Percentiles rank a stretch among this genome's conserved stretches.
These are phyloP conservation scores for Nakazawaea peltata DNA, from an alignment of 805 yeast species.

Conservation along the genomic window DNA sequence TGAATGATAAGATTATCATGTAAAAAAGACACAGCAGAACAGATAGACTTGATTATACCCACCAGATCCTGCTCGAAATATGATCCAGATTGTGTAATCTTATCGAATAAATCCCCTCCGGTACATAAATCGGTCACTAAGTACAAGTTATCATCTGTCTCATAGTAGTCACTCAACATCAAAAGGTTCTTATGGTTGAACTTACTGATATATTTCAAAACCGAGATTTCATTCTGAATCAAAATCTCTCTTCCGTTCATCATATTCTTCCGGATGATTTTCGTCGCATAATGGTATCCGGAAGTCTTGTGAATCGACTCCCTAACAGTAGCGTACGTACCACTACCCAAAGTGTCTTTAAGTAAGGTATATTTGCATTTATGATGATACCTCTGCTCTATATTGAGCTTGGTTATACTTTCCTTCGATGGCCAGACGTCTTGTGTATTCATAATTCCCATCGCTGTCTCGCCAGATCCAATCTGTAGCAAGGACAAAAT, in stretches of 20 bases:
- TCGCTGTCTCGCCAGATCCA: too few relatives aligned
- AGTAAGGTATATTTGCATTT: constrained; percentile 20
- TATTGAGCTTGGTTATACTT: constrained; percentile 6
- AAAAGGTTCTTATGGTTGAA: constrained; percentile 69
- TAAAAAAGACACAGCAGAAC: constrained; percentile 68
- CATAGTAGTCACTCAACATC: constrained; percentile 46
- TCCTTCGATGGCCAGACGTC: constrained; percentile 10
- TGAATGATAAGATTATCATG: constrained; percentile 92
- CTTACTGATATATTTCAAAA: constrained; percentile 37
- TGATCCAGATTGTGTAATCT: constrained; percentile 58
- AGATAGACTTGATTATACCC: constrained; percentile 43
- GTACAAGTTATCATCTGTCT: constrained; percentile 46
- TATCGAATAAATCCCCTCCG: constrained; percentile 68
- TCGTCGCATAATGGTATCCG: constrained; percentile 63
- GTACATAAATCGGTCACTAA: constrained; percentile 65
- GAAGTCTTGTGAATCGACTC: constrained; percentile 52
- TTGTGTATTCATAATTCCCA: too few relatives aligned
- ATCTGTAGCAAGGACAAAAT: too few relatives aligned
- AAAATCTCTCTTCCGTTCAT: constrained; percentile 13
- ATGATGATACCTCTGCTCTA: background rate
- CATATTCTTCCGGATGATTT: constrained; percentile 41
- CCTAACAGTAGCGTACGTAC: constrained; percentile 74
- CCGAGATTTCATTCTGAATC: constrained; percentile 56
- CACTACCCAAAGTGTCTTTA: constrained; percentile 60
- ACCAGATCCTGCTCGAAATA: constrained; percentile 55